Conservation (phyloP, 805 yeast genomes). For the Isabelozyma pseudorhagii region DNA sequence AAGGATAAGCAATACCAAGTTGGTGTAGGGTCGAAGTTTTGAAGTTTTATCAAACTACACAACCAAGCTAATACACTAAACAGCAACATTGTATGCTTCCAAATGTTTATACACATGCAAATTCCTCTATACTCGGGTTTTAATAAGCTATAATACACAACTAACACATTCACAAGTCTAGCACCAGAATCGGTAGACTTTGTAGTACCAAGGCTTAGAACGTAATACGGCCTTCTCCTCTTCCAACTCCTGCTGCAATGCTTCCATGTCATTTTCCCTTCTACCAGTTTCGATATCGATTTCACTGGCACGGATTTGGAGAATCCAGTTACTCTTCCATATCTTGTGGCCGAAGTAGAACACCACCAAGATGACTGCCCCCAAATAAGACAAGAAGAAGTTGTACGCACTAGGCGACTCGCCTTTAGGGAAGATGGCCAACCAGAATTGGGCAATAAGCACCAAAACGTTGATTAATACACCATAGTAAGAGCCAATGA, state of each 20-base stretch:
- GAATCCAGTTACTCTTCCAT: constrained; percentile 36
- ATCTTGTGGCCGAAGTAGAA: constrained; percentile 40
- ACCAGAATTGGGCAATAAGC: constrained; percentile 41
- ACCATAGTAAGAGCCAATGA: constrained; percentile 34
- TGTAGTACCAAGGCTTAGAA: constrained; percentile 31
- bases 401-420: constrained; percentile 31
- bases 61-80: too few relatives aligned
- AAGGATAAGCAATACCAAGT: too few relatives aligned
- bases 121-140: too few relatives aligned
- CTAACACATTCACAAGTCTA: constrained; percentile 5
- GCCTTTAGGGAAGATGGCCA: constrained; percentile 37
- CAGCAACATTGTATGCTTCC: too few relatives aligned
- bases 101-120: too few relatives aligned
- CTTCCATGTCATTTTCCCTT: constrained; percentile 39
- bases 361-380: constrained; percentile 31
- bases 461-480: constrained; percentile 31
- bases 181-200: constrained; percentile 36
- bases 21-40: too few relatives aligned
- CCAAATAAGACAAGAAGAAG: constrained; percentile 36
- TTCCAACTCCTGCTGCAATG: constrained; percentile 30
- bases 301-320: constrained; percentile 31
- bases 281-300: constrained; percentile 43
- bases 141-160: not conserved
- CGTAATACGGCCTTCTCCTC: constrained; percentile 29
- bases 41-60: too few relatives aligned